Conservation (phyloP, 2,329 filamentous ascomycete genomes). For the Xylaria sp. region DNA sequence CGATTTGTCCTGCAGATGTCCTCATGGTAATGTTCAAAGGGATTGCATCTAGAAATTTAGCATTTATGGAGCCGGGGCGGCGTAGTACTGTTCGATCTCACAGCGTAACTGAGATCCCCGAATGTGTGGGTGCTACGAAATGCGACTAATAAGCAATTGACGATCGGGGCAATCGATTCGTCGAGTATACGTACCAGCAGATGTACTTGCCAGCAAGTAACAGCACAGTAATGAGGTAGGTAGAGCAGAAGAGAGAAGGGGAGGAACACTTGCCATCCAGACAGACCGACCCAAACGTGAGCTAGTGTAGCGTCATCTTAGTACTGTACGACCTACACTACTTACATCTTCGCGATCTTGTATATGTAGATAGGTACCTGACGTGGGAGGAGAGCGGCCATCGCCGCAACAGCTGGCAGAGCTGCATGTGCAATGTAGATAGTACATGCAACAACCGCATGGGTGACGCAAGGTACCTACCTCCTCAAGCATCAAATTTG, state of each 20-base stretch:
- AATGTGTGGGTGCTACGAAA: constrained; percentile 40
- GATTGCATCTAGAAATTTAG: constrained; percentile 46
- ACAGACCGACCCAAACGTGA: not conserved
- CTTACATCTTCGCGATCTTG: too few species aligned
- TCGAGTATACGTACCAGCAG: constrained; percentile 9
- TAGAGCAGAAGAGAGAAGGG: not conserved
- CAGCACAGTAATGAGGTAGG: constrained; percentile 15
- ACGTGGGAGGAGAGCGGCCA: not conserved
- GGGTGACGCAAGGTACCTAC: not conserved
- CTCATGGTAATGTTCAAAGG: constrained; percentile 50
- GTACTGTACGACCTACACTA: not conserved
- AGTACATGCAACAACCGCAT: not conserved
- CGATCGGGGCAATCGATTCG: constrained; percentile 28
- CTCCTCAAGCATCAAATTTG: not conserved
- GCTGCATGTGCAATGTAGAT: not conserved
- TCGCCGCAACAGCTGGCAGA: constrained; percentile 7
- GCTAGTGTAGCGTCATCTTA: constrained; percentile 3
- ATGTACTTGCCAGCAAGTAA: constrained; percentile 27
- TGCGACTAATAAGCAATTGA: constrained; percentile 14
- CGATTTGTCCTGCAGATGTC: constrained; percentile 40
- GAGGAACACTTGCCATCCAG: not conserved
- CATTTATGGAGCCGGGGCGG: constrained; percentile 46
- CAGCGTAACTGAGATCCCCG: constrained; percentile 49
- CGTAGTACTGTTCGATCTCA: constrained; percentile 46
- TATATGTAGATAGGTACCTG: not conserved